Evolutionary conservation across 2,329 filamentous ascomycete species (phyloP).

Genomic region (Talaromyces piceae): DNA sequence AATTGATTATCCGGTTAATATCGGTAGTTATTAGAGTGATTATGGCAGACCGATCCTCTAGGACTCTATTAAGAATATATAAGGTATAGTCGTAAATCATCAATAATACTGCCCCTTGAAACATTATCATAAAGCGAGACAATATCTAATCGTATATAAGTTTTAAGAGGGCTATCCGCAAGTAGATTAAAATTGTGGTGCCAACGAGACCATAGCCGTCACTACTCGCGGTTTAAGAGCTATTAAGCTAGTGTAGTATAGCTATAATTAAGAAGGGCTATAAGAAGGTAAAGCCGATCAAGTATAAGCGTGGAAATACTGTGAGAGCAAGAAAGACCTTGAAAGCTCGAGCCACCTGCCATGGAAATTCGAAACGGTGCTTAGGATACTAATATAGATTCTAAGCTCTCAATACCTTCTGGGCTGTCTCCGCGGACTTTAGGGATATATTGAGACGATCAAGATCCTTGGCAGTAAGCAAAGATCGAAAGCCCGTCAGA

Average conservation of each 20-base stretch:
- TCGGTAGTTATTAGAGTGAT: conserved; percentile 9
- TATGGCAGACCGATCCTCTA: conserved; percentile 5
- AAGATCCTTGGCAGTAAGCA: conserved; percentile 6
- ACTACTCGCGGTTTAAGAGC: conserved; percentile 10
- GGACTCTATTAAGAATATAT: background rate
- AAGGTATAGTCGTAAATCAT: conserved; percentile 6
- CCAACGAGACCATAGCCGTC: conserved; percentile 6
- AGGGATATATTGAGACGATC: conserved; percentile 3
- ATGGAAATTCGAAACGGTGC: conserved; percentile 2
- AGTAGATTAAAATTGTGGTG: conserved; percentile 6
- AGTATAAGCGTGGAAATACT: conserved; percentile 5
- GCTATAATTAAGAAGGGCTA: conserved; percentile 2
- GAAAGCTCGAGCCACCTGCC: conserved; percentile 1
- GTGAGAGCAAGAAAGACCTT: background rate
- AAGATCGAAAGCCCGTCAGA: conserved; percentile 1
- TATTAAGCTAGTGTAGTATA: conserved; percentile 10
- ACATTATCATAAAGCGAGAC: conserved; percentile 10
- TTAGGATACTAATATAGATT: background rate
- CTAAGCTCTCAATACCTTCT: background rate
- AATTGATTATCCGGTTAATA: conserved; percentile 4
- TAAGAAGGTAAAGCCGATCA: conserved; percentile 7
- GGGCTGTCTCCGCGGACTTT: background rate
- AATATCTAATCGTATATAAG: conserved; percentile 4
- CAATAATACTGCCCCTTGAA: conserved; percentile 2
- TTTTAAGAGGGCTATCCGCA: conserved; percentile 3